Evolutionary conservation across 306 rosid genomes (phyloP).

Genomic region (Prinsepia uniflora): DNA sequence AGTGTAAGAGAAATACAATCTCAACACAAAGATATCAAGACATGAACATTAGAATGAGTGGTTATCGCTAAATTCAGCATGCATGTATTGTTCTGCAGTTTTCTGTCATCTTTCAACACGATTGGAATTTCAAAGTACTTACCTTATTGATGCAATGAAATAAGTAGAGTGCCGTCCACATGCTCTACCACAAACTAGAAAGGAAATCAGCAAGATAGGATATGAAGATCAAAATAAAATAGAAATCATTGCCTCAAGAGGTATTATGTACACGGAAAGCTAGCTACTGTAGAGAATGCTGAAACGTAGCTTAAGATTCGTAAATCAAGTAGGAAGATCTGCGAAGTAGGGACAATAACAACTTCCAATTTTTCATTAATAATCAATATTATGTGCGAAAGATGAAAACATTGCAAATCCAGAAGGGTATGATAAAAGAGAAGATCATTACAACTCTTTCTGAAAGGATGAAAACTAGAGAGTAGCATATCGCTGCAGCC

Average conservation of each 20-base stretch:
- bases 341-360: background rate
- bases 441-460: conserved; percentile 41
- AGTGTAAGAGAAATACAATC: too few species aligned
- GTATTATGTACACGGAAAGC: background rate
- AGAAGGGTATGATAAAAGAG: conserved; percentile 27
- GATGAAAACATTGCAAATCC: conserved; percentile 32
- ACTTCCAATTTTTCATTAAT: background rate
- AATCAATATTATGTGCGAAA: conserved; percentile 20
- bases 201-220: background rate
- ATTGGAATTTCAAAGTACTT: background rate
- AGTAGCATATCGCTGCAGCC: conserved; percentile 16
- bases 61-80: too few species aligned
- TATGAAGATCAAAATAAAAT: background rate
- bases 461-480: conserved; percentile 16
- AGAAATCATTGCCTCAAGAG: too few species aligned
- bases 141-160: background rate
- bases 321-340: conserved; percentile 3
- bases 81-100: too few species aligned
- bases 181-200: background rate
- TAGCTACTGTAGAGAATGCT: background rate
- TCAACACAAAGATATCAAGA: too few species aligned
- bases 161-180: background rate
- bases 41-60: too few species aligned
- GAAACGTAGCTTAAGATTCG: too few species aligned
- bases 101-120: too few species aligned